Conservation (phyloP, 2,329 filamentous ascomycete genomes). For the Rutstroemia sp. region DNA sequence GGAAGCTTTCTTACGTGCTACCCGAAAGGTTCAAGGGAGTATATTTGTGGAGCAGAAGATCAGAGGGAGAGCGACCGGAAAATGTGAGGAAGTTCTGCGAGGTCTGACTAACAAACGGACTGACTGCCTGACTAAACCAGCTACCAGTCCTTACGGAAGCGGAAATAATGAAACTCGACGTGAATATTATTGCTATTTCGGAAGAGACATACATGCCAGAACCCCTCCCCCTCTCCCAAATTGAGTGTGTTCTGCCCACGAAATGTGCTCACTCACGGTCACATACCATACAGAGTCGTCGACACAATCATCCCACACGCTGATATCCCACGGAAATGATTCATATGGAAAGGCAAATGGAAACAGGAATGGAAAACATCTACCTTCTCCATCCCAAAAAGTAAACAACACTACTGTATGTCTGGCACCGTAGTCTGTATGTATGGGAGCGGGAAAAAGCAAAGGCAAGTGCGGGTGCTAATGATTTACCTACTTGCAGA, state of each 20-base stretch:
- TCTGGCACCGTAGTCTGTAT: background rate
- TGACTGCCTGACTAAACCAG: no score
- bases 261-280: no score
- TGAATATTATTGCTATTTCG: background rate
- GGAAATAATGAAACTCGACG: no score
- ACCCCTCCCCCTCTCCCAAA: background rate
- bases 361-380: no score
- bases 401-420: background rate
- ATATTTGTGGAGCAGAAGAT: background rate
- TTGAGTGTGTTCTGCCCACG: no score
- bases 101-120: no score
- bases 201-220: background rate
- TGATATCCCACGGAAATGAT: background rate
- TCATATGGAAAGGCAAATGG: background rate
- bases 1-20: conserved; percentile 1
- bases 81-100: no score
- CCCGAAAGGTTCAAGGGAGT: conserved; percentile 5
- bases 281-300: no score
- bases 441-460: conserved; percentile 16
- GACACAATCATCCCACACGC: background rate
- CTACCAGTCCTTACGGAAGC: no score
- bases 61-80: no score
- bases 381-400: background rate
- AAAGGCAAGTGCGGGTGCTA: conserved; percentile 26
- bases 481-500: conserved; percentile 11